Percentiles rank a stretch among this genome's conserved stretches.
Conservation (phyloP, 2,329 filamentous ascomycete species). For the Epicoccum sorghinum region DNA sequence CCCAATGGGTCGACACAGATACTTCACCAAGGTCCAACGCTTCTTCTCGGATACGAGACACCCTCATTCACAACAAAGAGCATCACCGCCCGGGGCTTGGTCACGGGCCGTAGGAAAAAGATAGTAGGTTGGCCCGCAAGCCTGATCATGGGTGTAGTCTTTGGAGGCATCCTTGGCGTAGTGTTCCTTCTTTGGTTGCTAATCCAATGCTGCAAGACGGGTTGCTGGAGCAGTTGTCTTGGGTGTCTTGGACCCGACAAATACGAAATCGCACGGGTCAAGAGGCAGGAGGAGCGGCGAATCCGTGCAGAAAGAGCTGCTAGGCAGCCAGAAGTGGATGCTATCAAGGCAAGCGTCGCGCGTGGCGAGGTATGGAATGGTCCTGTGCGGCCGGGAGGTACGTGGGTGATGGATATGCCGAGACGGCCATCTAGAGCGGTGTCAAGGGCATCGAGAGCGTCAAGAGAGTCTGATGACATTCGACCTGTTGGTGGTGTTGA, state of each 20-base stretch:
- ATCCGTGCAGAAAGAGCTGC: neutral
- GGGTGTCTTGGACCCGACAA: neutral
- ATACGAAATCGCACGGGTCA: neutral
- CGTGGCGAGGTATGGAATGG: constrained; percentile 1
- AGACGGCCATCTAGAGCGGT: neutral
- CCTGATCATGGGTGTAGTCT: neutral
- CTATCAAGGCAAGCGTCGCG: constrained; percentile 1
- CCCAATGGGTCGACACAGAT: too few relatives aligned
- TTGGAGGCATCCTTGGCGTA: neutral
- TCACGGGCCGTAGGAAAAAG: neutral
- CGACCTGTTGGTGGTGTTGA: neutral
- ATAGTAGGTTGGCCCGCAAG: neutral
- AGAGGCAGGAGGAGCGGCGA: neutral
- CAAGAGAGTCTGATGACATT: neutral
- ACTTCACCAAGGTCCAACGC: constrained; percentile 17
- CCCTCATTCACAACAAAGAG: neutral
- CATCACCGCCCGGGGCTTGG: too few relatives aligned
- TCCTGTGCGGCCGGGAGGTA: neutral
- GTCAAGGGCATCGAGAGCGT: neutral
- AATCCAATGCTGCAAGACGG: neutral
- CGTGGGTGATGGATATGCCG: neutral
- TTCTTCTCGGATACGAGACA: constrained; percentile 5
- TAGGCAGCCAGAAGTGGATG: neutral
- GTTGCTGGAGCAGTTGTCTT: neutral
- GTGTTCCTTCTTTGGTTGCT: neutral